Evolutionary conservation across 345 rosid genomes (phyloP).

Genomic region (Zanthoxylum bungeanum): DNA sequence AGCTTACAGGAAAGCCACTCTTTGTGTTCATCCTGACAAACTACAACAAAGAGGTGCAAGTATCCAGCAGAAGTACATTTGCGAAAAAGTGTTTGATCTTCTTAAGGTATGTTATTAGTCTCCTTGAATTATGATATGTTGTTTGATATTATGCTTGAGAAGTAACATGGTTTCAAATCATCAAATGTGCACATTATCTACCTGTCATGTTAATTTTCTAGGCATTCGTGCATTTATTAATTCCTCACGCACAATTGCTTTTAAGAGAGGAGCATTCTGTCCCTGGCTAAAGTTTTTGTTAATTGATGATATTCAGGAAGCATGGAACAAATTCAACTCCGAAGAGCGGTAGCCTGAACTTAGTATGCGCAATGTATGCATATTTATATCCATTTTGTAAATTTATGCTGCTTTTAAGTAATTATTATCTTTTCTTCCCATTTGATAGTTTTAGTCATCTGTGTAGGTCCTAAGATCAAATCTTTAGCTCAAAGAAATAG

Average conservation of each 20-base stretch:
- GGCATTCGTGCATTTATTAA: background rate
- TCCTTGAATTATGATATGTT: background rate
- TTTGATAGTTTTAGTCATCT: background rate
- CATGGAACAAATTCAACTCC: conserved; percentile 91
- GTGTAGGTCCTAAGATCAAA: conserved; percentile 8
- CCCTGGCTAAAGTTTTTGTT: background rate
- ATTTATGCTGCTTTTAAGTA: conserved; percentile 23
- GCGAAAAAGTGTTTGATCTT: conserved; percentile 95
- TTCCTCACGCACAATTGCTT: background rate
- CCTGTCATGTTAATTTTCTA: background rate
- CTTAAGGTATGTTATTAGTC: conserved; percentile 54
- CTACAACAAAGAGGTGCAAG: conserved; percentile 92
- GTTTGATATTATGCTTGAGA: background rate
- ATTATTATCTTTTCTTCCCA: conserved; percentile 19
- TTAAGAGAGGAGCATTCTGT: background rate
- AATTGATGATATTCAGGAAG: conserved; percentile 59
- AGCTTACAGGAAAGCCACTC: conserved; percentile 98
- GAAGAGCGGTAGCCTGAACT: conserved; percentile 62
- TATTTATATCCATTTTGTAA: conserved; percentile 24
- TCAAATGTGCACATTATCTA: background rate
- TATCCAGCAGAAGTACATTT: conserved; percentile 88
- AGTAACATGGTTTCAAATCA: background rate
- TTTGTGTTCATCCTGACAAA: conserved; percentile 96
- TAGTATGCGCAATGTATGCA: background rate
- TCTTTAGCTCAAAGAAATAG: conserved; percentile 16